Conservation (phyloP, 2,329 filamentous ascomycete genomes). For the Pseudopyricularia javanii region DNA sequence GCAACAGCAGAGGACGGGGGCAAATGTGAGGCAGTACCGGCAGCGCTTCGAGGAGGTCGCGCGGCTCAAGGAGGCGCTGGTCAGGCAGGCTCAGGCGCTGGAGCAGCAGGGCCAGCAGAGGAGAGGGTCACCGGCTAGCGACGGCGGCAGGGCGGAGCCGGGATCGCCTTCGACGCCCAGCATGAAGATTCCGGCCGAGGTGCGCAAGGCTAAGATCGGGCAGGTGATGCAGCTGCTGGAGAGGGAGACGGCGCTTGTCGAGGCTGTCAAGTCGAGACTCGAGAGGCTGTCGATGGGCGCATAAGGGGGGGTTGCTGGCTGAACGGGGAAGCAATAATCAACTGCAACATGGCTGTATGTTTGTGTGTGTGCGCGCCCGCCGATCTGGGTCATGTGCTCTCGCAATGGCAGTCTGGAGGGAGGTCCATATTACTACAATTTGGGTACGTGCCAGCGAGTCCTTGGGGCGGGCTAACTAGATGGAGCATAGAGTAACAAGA, state of each 20-base stretch:
- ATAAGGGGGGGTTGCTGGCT: neutral
- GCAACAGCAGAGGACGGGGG: slow-evolving; percentile 10
- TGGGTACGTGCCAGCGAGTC: neutral
- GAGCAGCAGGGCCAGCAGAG: slow-evolving; percentile 11
- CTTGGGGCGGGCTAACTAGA: neutral
- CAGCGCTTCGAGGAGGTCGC: slow-evolving; percentile 46
- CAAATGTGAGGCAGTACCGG: slow-evolving; percentile 35
- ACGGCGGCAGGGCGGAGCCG: slow-evolving; percentile 13
- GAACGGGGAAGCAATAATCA: neutral
- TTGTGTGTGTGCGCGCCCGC: neutral
- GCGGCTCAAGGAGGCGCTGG: slow-evolving; percentile 38
- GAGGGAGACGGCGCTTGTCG: slow-evolving; percentile 54
- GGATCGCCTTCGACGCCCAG: slow-evolving; percentile 19
- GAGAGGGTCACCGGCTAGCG: slow-evolving; percentile 12
- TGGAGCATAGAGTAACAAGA: neutral
- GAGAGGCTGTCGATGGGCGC: slow-evolving; percentile 35
- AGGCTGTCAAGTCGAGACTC: slow-evolving; percentile 51
- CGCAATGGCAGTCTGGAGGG: neutral
- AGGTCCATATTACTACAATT: neutral
- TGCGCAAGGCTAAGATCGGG: slow-evolving; percentile 49
- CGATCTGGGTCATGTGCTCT: neutral
- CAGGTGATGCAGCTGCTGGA: slow-evolving; percentile 53
- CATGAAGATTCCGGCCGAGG: slow-evolving; percentile 43
- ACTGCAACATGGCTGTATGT: neutral
- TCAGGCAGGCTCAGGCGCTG: slow-evolving; percentile 35